Conservation (phyloP, 179 eudicot genomes). For the Nepenthes alata region DNA sequence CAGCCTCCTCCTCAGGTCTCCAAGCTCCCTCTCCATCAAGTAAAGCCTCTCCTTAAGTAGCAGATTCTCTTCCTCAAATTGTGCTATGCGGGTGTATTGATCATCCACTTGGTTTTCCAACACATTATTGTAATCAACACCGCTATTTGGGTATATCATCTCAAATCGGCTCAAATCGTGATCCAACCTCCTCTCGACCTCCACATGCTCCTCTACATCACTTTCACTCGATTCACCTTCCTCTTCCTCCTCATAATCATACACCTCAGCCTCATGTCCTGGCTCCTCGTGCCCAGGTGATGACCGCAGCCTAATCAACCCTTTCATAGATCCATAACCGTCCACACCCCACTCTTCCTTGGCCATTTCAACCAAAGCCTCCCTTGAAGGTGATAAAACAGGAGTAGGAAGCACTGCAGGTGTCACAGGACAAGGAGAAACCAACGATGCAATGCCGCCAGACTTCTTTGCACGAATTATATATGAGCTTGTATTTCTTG, state of each 20-base stretch:
- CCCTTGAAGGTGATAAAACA: constrained; percentile 75
- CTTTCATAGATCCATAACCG: constrained; percentile 97
- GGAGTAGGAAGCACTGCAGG: constrained; percentile 92
- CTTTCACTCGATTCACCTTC: constrained; percentile 81
- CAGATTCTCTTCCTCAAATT: constrained; percentile 81
- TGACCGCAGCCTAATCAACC: constrained; percentile 74
- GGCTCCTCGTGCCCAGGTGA: constrained; percentile 34
- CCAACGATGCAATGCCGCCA: constrained; percentile 76
- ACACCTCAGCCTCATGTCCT: constrained; percentile 28
- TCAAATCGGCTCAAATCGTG: constrained; percentile 92
- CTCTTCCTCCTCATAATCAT: constrained; percentile 84
- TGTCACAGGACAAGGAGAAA: constrained; percentile 80
- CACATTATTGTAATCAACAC: constrained; percentile 43
- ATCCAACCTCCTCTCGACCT: constrained; percentile 94
- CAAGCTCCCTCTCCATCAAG: constrained; percentile 90
- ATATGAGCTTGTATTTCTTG: constrained; percentile 82
- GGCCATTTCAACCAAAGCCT: constrained; percentile 90
- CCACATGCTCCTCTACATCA: constrained; percentile 95
- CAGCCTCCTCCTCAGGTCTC: constrained; percentile 73
- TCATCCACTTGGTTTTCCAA: constrained; percentile 88
- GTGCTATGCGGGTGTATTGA: constrained; percentile 91
- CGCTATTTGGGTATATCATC: constrained; percentile 66
- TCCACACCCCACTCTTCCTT: constrained; percentile 99
- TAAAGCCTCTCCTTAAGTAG: constrained; percentile 73
- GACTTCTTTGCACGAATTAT: constrained; percentile 77